These are phyloP conservation scores for Bothriochloa decipiens DNA, from an alignment of 176 grass and related monocot species.

Conservation along the genomic window DNA sequence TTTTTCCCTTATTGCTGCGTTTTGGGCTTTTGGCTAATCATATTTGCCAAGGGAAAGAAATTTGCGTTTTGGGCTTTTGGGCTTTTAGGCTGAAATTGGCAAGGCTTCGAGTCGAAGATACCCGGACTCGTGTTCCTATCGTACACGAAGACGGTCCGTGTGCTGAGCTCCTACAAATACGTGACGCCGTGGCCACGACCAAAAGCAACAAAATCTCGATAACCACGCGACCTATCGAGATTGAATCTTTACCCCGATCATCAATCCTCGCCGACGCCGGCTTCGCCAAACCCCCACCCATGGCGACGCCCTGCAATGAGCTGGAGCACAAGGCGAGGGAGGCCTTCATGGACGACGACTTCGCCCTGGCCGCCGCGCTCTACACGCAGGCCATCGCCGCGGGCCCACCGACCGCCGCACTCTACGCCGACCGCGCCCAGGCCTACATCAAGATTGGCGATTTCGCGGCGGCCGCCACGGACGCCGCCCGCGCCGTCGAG, in stretches of 20 bases:
- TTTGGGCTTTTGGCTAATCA: no score
- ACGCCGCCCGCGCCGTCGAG: constrained; percentile 19
- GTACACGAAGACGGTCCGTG: background rate
- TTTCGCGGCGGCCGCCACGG: constrained; percentile 36
- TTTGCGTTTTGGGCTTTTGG: no score
- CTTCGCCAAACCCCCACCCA: background rate
- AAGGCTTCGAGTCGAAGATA: background rate
- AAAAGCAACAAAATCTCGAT: background rate
- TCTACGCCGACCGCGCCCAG: constrained; percentile 57
- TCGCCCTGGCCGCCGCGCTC: constrained; percentile 49
- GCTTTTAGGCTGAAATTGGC: no score
- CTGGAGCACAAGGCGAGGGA: constrained; percentile 57
- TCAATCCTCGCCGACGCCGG: background rate
- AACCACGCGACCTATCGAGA: background rate
- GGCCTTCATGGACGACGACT: constrained; percentile 60
- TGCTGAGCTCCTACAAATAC: constrained; percentile 1
- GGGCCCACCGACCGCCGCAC: constrained; percentile 30
- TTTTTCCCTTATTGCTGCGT: background rate
- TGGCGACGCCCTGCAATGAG: constrained; percentile 41
- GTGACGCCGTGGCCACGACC: background rate
- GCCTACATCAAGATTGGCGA: constrained; percentile 53
- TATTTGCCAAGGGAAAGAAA: background rate
- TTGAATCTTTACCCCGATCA: background rate
- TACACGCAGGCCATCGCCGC: constrained; percentile 55
- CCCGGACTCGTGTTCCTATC: background rate